phyloP scores from a whole-genome alignment of 306 rosid genomes.

The Gleditsia sinensis region DNA sequence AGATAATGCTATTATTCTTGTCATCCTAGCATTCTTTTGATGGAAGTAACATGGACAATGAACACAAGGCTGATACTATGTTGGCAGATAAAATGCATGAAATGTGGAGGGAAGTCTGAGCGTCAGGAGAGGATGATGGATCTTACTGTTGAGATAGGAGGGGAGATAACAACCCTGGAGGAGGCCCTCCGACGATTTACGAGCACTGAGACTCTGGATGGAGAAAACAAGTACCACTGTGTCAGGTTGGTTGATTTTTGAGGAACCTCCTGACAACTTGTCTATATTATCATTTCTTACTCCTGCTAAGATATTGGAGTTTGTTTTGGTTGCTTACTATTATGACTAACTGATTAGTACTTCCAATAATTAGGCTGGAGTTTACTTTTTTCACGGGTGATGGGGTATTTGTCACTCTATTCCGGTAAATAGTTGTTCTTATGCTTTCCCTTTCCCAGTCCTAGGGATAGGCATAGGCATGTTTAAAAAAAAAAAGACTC shows the following conservation, averaged over 20 bases:
- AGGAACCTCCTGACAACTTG: conserved; percentile 8
- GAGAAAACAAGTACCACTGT: conserved; percentile 89
- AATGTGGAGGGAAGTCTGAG: conserved; percentile 86
- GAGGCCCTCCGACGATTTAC: conserved; percentile 81
- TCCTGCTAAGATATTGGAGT: neutral
- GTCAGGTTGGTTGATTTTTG: conserved; percentile 56
- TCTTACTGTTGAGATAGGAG: conserved; percentile 88
- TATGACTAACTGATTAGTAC: neutral
- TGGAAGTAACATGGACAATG: conserved; percentile 25
- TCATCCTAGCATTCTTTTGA: neutral
- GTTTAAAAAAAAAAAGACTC: neutral
- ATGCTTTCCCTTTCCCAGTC: neutral
- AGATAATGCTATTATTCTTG: neutral
- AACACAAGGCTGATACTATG: conserved; percentile 23
- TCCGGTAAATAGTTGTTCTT: neutral
- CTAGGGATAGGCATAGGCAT: neutral
- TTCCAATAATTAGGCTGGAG: neutral
- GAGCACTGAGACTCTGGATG: conserved; percentile 78
- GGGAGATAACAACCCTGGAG: conserved; percentile 78
- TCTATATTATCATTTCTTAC: neutral
- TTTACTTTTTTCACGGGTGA: neutral
- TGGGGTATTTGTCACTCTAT: neutral
- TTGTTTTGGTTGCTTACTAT: too few species aligned
- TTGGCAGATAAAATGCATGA: conserved; percentile 78
- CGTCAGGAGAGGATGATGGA: conserved; percentile 93